Evolutionary conservation across 768 basidiomycete genomes (phyloP).

Genomic region (Psilocybe tampanensis): DNA sequence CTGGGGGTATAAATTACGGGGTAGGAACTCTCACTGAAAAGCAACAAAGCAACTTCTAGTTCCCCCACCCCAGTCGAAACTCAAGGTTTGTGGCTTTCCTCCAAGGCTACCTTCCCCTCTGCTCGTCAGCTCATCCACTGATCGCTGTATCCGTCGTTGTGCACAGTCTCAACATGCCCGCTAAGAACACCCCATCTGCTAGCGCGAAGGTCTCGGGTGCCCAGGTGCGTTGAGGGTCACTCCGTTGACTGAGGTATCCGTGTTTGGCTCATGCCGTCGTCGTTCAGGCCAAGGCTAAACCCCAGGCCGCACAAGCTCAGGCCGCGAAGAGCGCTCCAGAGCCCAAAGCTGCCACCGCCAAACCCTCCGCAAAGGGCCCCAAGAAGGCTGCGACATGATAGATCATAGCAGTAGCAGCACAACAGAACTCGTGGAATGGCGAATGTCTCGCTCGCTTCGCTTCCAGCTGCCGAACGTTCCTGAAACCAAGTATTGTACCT

Average conservation of each 20-base stretch:
- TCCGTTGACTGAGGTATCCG: neutral
- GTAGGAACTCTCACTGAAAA: neutral
- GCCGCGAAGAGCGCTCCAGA: slow-evolving; percentile 13
- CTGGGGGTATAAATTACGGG: slow-evolving; percentile 19
- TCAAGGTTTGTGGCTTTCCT: slow-evolving; percentile 6
- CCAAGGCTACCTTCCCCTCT: no score
- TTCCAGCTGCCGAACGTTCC: no score
- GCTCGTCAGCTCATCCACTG: no score
- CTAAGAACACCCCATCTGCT: slow-evolving; percentile 22
- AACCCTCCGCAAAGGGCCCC: slow-evolving; percentile 15
- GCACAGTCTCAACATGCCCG: slow-evolving; percentile 20
- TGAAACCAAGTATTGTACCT: neutral
- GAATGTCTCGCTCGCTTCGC: neutral
- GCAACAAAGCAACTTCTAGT: slow-evolving; percentile 9
- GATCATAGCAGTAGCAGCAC: no score
- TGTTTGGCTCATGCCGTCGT: neutral
- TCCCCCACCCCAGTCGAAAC: slow-evolving; percentile 4
- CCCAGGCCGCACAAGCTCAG: slow-evolving; percentile 12
- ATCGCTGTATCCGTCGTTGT: neutral
- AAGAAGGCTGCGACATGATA: slow-evolving; percentile 19
- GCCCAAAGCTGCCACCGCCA: slow-evolving; percentile 18
- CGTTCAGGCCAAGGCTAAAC: slow-evolving; percentile 21
- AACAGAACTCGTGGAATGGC: no score
- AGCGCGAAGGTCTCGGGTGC: slow-evolving; percentile 19
- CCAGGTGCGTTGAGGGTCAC: slow-evolving; percentile 9